These are phyloP conservation scores for Hippophae gyantsensis DNA, from an alignment of 306 rosid genomes.

Conservation along the genomic window DNA sequence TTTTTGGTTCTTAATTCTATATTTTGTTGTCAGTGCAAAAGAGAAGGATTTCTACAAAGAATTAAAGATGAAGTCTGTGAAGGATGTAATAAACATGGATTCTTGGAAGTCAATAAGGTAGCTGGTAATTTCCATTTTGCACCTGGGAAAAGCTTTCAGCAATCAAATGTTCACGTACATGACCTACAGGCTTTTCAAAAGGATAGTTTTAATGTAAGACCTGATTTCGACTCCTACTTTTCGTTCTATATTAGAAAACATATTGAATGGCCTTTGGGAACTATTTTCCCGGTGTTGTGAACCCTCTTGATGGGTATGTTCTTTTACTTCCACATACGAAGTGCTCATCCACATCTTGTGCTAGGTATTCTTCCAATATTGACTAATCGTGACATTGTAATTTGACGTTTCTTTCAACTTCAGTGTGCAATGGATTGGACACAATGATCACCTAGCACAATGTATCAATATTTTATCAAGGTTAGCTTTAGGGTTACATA, in stretches of 20 bases:
- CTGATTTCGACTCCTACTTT: conserved; percentile 12
- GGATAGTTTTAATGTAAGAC: conserved; percentile 88
- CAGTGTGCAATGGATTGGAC: conserved; percentile 92
- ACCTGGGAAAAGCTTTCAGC: conserved; percentile 98
- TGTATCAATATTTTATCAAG: conserved; percentile 98
- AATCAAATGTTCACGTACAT: conserved; percentile 83
- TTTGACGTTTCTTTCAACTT: conserved; percentile 15
- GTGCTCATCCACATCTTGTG: conserved; percentile 11
- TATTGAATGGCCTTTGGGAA: conserved; percentile 37
- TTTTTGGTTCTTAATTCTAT: neutral
- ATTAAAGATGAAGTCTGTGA: conserved; percentile 97
- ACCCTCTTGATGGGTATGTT: conserved; percentile 80
- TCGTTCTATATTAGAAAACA: neutral
- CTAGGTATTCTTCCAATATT: conserved; percentile 1
- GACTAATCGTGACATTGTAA: neutral
- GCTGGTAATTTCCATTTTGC: conserved; percentile 99
- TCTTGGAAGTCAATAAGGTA: conserved; percentile 91
- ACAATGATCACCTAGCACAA: conserved; percentile 70
- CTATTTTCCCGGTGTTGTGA: conserved; percentile 86
- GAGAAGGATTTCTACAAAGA: conserved; percentile 93
- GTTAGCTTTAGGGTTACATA: conserved; percentile 29
- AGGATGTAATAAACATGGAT: conserved; percentile 93
- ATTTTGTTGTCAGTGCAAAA: conserved; percentile 63
- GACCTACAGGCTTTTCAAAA: conserved; percentile 87
- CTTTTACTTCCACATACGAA: conserved; percentile 13